Evolutionary conservation across 108 stramenopile species (phyloP).

Genomic region (Cyclotella kingstonii): DNA sequence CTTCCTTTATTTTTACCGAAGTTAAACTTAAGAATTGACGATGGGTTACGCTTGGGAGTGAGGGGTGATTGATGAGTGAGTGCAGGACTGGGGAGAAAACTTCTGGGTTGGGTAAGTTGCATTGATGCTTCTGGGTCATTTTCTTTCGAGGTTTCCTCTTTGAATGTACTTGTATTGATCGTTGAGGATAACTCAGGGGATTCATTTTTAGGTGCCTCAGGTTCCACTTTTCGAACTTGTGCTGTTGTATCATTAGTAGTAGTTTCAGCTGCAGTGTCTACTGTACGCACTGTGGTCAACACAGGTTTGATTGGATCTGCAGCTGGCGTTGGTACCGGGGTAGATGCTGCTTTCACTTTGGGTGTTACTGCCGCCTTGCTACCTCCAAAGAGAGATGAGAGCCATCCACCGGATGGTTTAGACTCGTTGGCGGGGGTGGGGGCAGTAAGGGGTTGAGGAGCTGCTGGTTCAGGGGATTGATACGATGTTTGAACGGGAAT

Average conservation of each 20-base stretch:
- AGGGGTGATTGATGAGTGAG: neutral
- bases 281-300: neutral
- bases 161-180: too few species aligned
- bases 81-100: neutral
- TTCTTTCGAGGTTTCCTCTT: constrained; percentile 3
- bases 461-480: neutral
- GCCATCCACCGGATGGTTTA: constrained; percentile 16
- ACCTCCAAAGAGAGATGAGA: constrained; percentile 9
- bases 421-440: neutral
- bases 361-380: neutral
- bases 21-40: constrained; percentile 10
- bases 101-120: neutral
- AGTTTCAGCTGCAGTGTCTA: neutral
- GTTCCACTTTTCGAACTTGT: too few species aligned
- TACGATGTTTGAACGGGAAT: neutral
- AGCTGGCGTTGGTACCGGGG: neutral
- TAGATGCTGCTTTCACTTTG: neutral
- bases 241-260: too few species aligned
- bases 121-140: neutral
- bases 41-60: neutral
- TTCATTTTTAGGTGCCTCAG: too few species aligned
- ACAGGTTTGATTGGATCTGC: neutral
- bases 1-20: neutral
- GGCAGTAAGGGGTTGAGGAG: neutral
- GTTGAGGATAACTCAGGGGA: too few species aligned